These are phyloP conservation scores for Arbutus unedo DNA, from an alignment of 148 eudicot genomes.

Conservation along the genomic window DNA sequence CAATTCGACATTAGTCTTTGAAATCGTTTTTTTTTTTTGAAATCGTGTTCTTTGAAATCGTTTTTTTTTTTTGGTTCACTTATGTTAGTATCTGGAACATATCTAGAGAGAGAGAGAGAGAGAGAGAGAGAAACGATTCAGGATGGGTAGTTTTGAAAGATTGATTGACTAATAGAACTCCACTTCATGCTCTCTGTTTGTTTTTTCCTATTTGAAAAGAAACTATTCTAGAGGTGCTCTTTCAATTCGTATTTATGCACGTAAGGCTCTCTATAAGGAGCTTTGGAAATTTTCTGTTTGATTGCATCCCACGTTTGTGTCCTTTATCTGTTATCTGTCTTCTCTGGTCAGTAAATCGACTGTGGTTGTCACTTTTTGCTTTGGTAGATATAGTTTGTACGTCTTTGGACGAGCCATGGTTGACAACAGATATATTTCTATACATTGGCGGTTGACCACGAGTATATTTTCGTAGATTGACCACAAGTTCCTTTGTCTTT, in stretches of 20 bases:
- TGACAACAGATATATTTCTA: no score
- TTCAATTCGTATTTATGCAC: background rate
- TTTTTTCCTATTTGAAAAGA: background rate
- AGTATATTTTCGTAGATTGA: background rate
- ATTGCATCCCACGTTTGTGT: no score
- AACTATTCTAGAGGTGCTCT: background rate
- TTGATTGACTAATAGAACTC: background rate
- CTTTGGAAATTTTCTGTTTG: no score
- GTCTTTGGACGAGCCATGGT: no score
- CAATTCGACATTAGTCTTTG: background rate
- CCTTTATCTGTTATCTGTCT: no score
- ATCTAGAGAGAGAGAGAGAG: background rate
- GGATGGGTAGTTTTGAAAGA: background rate
- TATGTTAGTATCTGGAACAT: background rate
- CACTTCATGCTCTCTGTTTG: no score
- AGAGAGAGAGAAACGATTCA: background rate
- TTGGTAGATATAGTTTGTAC: no score
- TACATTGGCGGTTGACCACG: background rate
- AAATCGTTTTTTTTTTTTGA: no score
- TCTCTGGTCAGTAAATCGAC: no score
- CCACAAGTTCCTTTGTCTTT: background rate
- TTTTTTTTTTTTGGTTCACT: no score
- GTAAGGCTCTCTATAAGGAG: background rate
- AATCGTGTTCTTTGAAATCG: constrained; percentile 7
- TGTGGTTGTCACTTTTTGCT: no score